Conservation (phyloP, 306 rosid species). For the Cucurbita argyrosperma region DNA sequence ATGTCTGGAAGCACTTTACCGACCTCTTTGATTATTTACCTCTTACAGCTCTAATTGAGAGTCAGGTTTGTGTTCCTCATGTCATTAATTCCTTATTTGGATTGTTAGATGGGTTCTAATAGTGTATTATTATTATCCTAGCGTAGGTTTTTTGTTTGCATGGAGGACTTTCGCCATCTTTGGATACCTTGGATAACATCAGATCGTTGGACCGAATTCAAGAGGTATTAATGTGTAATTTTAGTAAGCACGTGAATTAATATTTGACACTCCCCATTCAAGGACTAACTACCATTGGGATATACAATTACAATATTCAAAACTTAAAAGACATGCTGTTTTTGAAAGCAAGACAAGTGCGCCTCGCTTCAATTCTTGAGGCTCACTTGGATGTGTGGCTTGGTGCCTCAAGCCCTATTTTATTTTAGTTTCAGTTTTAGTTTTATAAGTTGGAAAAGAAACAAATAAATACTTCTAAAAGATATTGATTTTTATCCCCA, state of each 20-base stretch:
- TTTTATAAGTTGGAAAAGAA: neutral
- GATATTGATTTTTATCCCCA: neutral
- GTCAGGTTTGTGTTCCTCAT: constrained; percentile 59
- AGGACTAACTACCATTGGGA: neutral
- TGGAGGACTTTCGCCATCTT: constrained; percentile 93
- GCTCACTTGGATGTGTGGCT: neutral
- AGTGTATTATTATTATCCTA: neutral
- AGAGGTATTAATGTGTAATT: constrained; percentile 46
- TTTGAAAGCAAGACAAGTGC: neutral
- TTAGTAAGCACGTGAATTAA: neutral
- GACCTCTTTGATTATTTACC: constrained; percentile 93
- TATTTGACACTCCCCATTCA: neutral
- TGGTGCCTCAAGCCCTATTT: neutral
- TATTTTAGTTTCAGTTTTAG: neutral
- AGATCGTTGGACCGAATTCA: constrained; percentile 87
- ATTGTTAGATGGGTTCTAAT: neutral
- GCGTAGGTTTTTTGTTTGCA: constrained; percentile 87
- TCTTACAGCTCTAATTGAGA: constrained; percentile 91
- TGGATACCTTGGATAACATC: constrained; percentile 83
- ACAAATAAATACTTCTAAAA: neutral
- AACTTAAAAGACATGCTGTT: neutral
- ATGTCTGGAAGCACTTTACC: constrained; percentile 93
- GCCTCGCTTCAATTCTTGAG: neutral
- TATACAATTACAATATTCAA: neutral
- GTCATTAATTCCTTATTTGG: neutral